A percentile compares a stretch with the other conserved stretches of the same genome.
Conservation (phyloP, 2,329 filamentous ascomycete genomes). For the Dissoconium aciculare region DNA sequence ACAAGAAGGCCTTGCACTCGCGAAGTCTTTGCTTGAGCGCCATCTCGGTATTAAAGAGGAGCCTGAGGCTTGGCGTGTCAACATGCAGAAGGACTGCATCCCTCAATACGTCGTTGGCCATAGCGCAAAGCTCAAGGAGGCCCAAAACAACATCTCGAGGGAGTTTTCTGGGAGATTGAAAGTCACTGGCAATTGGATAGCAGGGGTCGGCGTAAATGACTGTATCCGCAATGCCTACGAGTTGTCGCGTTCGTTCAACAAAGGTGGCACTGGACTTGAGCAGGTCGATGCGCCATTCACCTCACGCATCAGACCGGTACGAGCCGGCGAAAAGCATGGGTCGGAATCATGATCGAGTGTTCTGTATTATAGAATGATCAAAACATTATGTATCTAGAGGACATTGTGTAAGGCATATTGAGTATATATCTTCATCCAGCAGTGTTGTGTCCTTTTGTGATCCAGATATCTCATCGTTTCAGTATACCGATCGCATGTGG, state of each 20-base stretch:
- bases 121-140: conserved; percentile 41
- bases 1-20: conserved; percentile 53
- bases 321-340: no score
- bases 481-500: no score
- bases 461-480: no score
- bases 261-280: conserved; percentile 21
- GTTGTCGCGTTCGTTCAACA: conserved; percentile 31
- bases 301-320: conserved; percentile 6
- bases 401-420: no score
- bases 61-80: conserved; percentile 46
- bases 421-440: no score
- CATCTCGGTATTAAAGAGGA: conserved; percentile 58
- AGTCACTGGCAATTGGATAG: conserved; percentile 39
- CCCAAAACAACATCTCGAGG: conserved; percentile 40
- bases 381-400: no score
- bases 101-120: conserved; percentile 84
- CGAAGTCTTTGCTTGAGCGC: conserved; percentile 51
- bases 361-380: no score
- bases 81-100: conserved; percentile 57
- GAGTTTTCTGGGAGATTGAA: conserved; percentile 49
- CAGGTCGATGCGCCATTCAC: conserved; percentile 15
- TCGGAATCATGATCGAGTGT: no score
- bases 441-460: no score
- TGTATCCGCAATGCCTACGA: conserved; percentile 42
- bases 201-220: conserved; percentile 36